These are phyloP conservation scores for Xerocomellus chrysenteron DNA, from an alignment of 768 basidiomycete species.

Conservation along the genomic window DNA sequence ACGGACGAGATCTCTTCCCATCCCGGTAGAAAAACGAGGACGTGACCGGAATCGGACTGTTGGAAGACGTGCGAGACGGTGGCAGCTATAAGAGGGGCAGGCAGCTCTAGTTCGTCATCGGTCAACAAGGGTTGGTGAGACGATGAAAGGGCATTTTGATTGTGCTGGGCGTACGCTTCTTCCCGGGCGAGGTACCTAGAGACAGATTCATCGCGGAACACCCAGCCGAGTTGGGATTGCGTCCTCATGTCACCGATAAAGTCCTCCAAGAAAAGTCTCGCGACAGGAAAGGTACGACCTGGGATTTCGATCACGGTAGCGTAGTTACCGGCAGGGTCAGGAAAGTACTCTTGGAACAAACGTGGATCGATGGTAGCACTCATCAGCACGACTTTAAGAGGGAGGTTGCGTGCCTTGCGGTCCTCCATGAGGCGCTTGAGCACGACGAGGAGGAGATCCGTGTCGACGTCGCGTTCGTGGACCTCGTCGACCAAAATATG, in stretches of 20 bases:
- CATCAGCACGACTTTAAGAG: conserved; percentile 89
- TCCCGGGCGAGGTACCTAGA: conserved; percentile 72
- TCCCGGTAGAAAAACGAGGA: conserved; percentile 89
- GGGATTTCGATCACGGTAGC: conserved; percentile 79
- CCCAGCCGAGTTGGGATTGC: conserved; percentile 51
- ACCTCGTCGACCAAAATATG: conserved; percentile 96
- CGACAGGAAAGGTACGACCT: conserved; percentile 90
- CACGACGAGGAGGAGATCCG: conserved; percentile 85
- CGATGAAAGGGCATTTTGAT: not conserved
- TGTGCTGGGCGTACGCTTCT: conserved; percentile 18
- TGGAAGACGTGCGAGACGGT: conserved; percentile 76
- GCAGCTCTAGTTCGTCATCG: conserved; percentile 70
- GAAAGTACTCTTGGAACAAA: conserved; percentile 88
- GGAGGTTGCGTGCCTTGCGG: conserved; percentile 64
- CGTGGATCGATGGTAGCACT: conserved; percentile 93
- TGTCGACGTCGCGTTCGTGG: conserved; percentile 93
- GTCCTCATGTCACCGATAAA: conserved; percentile 53
- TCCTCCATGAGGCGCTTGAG: conserved; percentile 80
- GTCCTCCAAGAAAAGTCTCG: conserved; percentile 78
- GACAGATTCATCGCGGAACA: conserved; percentile 69
- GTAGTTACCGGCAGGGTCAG: conserved; percentile 52
- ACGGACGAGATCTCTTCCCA: conserved; percentile 87
- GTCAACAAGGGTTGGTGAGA: conserved; percentile 10
- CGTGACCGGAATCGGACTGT: conserved; percentile 76
- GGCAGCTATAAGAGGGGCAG: conserved; percentile 77